Evolutionary conservation across 2,329 filamentous ascomycete genomes (phyloP).

Genomic region (Trichoderma semiorbis): DNA sequence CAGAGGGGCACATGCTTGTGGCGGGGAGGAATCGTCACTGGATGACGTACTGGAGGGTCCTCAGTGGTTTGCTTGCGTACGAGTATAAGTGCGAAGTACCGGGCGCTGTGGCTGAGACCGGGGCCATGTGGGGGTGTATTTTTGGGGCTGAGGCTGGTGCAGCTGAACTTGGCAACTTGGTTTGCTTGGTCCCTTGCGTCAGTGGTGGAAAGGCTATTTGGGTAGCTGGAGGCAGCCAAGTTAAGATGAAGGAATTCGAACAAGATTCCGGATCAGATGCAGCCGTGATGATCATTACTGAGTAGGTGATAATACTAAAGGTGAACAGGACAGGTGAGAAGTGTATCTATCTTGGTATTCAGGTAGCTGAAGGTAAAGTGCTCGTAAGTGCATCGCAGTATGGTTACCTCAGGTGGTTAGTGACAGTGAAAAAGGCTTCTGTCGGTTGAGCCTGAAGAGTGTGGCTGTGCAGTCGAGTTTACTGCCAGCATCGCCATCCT

Average conservation of each 20-base stretch:
- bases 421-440: neutral
- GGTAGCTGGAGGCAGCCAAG: neutral
- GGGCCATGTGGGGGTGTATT: neutral
- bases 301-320: neutral
- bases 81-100: neutral
- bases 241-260: neutral
- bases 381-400: neutral
- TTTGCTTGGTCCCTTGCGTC: neutral
- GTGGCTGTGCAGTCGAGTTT: neutral
- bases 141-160: neutral
- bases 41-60: constrained; percentile 10
- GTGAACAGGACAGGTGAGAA: neutral
- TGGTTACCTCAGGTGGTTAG: neutral
- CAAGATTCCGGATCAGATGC: neutral
- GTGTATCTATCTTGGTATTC: neutral
- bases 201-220: neutral
- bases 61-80: neutral
- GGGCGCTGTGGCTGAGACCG: constrained; percentile 10
- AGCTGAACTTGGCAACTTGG: too few relatives aligned
- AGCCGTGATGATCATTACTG: neutral
- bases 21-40: constrained; percentile 10
- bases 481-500: neutral
- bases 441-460: neutral
- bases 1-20: neutral
- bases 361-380: neutral